Percentiles rank a stretch among this genome's conserved stretches.
phyloP scores from a whole-genome alignment of 306 rosid genomes.

The Delonix regia region DNA sequence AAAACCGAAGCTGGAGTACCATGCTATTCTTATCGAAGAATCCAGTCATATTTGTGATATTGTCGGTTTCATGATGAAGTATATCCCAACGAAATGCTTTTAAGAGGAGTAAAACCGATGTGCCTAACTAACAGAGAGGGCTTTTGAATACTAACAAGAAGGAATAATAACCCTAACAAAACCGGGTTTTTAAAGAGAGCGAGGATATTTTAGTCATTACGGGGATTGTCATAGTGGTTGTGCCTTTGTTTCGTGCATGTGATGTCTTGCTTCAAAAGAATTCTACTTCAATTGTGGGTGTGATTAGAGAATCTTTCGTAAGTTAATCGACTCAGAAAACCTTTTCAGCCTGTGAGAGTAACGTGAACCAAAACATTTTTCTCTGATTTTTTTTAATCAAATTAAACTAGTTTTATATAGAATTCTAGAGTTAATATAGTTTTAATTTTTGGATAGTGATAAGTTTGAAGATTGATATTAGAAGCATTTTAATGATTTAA shows the following conservation, averaged over 20 bases:
- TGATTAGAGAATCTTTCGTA: conserved; percentile 31
- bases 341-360: conserved; percentile 23
- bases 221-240: neutral
- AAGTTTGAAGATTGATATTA: neutral
- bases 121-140: conserved; percentile 5
- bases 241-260: conserved; percentile 43
- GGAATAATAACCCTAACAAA: neutral
- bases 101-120: neutral
- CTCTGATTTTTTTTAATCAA: too few species aligned
- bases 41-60: conserved; percentile 41
- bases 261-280: conserved; percentile 46
- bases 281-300: conserved; percentile 35
- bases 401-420: too few species aligned
- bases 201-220: neutral
- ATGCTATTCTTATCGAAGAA: conserved; percentile 49
- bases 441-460: too few species aligned
- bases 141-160: neutral
- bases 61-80: conserved; percentile 21
- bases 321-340: neutral
- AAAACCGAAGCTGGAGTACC: conserved; percentile 32
- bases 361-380: conserved; percentile 35
- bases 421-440: too few species aligned
- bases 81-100: conserved; percentile 27
- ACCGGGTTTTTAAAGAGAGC: neutral
- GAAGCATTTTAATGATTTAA: neutral